Evolutionary conservation across 108 stramenopile genomes (phyloP).

Genomic region (Asterionellopsis glacialis): DNA sequence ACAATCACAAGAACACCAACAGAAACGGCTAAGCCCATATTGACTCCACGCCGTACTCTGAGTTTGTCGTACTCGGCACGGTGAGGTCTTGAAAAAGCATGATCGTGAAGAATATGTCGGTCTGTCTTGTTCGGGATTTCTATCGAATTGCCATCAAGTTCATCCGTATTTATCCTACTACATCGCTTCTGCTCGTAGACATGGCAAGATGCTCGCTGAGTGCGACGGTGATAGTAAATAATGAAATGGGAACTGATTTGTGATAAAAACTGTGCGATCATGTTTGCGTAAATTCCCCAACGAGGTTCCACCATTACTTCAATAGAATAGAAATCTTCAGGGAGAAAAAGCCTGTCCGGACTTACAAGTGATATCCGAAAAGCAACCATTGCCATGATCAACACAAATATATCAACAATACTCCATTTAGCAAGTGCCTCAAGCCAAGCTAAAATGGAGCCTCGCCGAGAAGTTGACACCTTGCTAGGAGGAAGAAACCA

Average conservation of each 20-base stretch:
- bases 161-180: not conserved
- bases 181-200: not conserved
- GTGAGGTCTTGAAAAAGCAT: constrained; percentile 37
- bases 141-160: not conserved
- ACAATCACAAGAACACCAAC: constrained; percentile 9
- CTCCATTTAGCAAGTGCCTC: constrained; percentile 73
- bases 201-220: constrained; percentile 2
- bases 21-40: constrained; percentile 21
- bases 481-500: constrained; percentile 63
- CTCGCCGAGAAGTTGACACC: constrained; percentile 43
- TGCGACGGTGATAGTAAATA: constrained; percentile 72
- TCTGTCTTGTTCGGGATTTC: not conserved
- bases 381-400: constrained; percentile 58
- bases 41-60: constrained; percentile 28
- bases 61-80: constrained; percentile 30
- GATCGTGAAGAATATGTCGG: constrained; percentile 10
- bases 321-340: constrained; percentile 58
- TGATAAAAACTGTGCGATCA: constrained; percentile 72
- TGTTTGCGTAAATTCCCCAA: constrained; percentile 81
- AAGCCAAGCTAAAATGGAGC: constrained; percentile 61
- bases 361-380: constrained; percentile 67
- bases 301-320: constrained; percentile 66
- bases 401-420: constrained; percentile 65
- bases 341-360: constrained; percentile 56
- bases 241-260: constrained; percentile 78